Evolutionary conservation across 2,329 filamentous ascomycete species (phyloP), one percentile per base, ranked within the genome.

Genomic region (Volutella citrinella): DNA sequence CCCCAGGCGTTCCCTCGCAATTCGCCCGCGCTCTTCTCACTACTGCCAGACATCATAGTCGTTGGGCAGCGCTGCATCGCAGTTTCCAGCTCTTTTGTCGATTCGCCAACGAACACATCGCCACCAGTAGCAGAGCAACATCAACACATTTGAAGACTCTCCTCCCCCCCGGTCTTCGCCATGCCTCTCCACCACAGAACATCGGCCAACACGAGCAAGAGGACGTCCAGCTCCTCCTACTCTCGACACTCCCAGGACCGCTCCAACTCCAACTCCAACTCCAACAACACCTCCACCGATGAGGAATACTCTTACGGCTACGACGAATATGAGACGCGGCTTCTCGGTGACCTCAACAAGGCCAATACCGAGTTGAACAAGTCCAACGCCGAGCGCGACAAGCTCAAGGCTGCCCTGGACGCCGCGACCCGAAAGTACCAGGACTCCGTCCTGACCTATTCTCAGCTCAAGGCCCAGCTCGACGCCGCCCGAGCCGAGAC

Each of bases 41-140:
- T 40, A 34, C 50, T 53, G 49, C 49, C 49, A 53, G 49, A 53
- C 48, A 45, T 37, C 40, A 29, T 24, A 42, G 46, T 54, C 50
- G 49, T 53, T 54, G 50, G 50, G 50, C 50, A 54, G 50, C 41
- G 46, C 50, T 54, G 50, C 48, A 51, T 42, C 48, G 47, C 49
- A 52, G 49, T 46, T 27, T 37, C 44, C 36, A 40, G 40, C 36
- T 40, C 28, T 30, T 42, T 37, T 33, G 9, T 29, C 39, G 42
- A 50, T 53, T 36, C 45, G 45, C 32, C 34, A 40, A 35, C 23
- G 35, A 43, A 41, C 40, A 38, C 36, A 46, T 24, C 32, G 43
- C 35, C 40, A 32, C 17, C 30, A 22, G 12, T 9, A 22, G 20
- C 20, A 12, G 9, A 22, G 12, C 20, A 8, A 22, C 20, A 12